Conservation (phyloP, 208 protist genomes). For the Leishmania tropica region DNA sequence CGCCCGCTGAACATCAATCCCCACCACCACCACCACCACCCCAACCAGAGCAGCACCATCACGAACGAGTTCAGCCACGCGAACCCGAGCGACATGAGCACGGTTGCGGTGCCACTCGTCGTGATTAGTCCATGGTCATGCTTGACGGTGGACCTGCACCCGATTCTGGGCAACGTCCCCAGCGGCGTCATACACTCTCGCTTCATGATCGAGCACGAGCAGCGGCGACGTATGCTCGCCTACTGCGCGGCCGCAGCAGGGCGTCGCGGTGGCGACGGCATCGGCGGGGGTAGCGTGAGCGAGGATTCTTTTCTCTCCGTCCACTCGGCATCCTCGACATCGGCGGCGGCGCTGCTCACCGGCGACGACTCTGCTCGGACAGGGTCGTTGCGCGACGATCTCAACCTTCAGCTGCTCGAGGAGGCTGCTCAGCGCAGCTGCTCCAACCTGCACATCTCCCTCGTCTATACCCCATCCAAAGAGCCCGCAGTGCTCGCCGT, state of each 20-base stretch:
- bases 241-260: conserved; percentile 26
- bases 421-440: conserved; percentile 25
- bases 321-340: conserved; percentile 17
- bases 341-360: conserved; percentile 19
- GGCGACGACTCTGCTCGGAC: conserved; percentile 3
- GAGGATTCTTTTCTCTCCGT: conserved; percentile 35
- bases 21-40: background rate
- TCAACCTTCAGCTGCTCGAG: conserved; percentile 29
- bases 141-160: conserved; percentile 32
- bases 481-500: conserved; percentile 18
- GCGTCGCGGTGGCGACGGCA: conserved; percentile 9
- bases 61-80: background rate
- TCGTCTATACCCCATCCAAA: conserved; percentile 15
- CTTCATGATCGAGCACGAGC: conserved; percentile 45
- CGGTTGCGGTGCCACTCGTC: conserved; percentile 8
- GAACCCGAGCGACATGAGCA: background rate
- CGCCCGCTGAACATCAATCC: background rate
- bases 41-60: background rate
- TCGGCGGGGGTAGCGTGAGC: conserved; percentile 3
- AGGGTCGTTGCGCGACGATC: conserved; percentile 12
- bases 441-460: conserved; percentile 22
- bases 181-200: conserved; percentile 30
- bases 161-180: conserved; percentile 13
- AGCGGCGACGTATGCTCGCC: conserved; percentile 32
- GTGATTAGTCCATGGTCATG: conserved; percentile 30